Base-by-base conservation (phyloP, 345 rosid species). In the Eutrema japonicum region DNA sequence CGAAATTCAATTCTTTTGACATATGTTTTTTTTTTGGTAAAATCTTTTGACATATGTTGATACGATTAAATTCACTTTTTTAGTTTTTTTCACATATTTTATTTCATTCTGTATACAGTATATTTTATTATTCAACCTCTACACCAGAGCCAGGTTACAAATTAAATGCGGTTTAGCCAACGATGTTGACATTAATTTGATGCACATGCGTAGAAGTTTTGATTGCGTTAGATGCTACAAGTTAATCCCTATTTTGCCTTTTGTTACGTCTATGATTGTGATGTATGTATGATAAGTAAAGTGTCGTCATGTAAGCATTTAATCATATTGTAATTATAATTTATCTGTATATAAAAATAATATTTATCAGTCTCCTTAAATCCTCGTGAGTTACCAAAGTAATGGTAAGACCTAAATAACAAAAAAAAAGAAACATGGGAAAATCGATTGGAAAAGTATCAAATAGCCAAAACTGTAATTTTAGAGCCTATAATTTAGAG, bases 271-370 rank as follows among this genome's bases (percentile, higher is more conserved):
- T 58, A 22, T 22, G 64, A 35, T 3, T 70, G 22, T 22, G 66
- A 57, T 22, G 35, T 35, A 68, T 30, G 10, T 43, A 54, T 33
- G 51, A 56, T 56, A 2, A 57, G 14, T 46, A 46, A 35, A 56
- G 41, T 57, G 56, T 56, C 54, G 64, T 32, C 73, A 55, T 45
- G 45, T 42, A 32, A 54, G 12, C 43, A 38, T 42, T 35, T 50
- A 46, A 66, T 10, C 37, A 27, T 26, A 38, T 8, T 47, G 50
- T 64, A 4, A 13, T 8, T 11, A 62, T 32, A 30, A 8, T n/a
- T n/a, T n/a, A 32, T 14, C 14, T 11, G 1, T 50, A 26, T 50
- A 22, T 22, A 6, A 0, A 14, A 5, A 10, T 51, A 13, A 30
- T 51, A 40, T 40, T 60, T 7, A 40, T 40, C 6, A 32, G 6